Evolutionary conservation across 441 rosid genomes (phyloP).

Genomic region (Omphalea diandra): DNA sequence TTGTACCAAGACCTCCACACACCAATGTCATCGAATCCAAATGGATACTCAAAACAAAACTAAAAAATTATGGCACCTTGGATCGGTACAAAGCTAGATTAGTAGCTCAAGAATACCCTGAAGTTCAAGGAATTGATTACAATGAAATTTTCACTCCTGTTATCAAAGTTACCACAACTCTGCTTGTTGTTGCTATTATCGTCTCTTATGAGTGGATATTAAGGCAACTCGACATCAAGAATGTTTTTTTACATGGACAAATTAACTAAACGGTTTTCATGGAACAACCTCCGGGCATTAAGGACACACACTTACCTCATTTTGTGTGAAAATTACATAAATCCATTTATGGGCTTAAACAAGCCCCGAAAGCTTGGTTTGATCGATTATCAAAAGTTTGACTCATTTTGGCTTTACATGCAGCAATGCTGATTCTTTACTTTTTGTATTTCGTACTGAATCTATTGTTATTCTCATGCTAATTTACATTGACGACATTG

Average conservation of each 20-base stretch:
- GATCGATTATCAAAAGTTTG: background rate
- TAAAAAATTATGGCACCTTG: background rate
- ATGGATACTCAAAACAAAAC: background rate
- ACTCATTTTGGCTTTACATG: background rate
- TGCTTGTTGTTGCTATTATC: background rate
- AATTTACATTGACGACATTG: too few species aligned
- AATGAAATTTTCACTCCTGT: background rate
- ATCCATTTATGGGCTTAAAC: too few species aligned
- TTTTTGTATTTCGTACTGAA: background rate
- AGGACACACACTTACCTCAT: background rate
- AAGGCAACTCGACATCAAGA: background rate
- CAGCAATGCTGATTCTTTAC: background rate
- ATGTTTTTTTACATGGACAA: background rate
- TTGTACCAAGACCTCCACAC: background rate
- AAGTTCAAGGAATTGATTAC: slow-evolving; percentile 7
- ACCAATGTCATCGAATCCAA: background rate
- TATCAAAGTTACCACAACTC: background rate
- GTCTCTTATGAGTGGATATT: background rate
- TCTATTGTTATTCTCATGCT: too few species aligned
- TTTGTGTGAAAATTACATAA: background rate
- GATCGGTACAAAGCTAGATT: slow-evolving; percentile 12
- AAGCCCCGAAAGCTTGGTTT: background rate
- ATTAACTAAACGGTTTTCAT: background rate
- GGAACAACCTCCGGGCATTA: slow-evolving; percentile 6
- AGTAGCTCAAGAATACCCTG: too few species aligned